These are phyloP conservation scores for Apium graveolens DNA, from an alignment of 129 eudicot species.

Conservation along the genomic window DNA sequence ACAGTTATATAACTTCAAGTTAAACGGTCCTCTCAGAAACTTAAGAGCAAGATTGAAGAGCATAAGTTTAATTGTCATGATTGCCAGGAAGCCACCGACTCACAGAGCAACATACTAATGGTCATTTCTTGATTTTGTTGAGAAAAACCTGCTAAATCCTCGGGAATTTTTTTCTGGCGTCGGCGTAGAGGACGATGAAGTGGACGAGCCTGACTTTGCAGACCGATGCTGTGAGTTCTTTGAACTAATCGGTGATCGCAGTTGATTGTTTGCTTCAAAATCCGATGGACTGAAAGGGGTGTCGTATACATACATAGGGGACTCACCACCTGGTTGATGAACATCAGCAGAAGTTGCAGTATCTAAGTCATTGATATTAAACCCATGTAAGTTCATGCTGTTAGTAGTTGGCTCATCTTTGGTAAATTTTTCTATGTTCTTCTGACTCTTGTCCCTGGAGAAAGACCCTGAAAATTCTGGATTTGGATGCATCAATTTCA, in stretches of 20 bases:
- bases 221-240: conserved; percentile 52
- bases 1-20: background rate
- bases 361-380: conserved; percentile 27
- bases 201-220: conserved; percentile 75
- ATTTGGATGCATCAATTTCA: conserved; percentile 68
- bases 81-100: background rate
- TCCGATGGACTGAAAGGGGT: conserved; percentile 46
- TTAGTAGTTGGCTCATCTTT: conserved; percentile 50
- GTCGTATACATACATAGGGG: conserved; percentile 41
- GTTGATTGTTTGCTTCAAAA: conserved; percentile 47
- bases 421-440: conserved; percentile 24
- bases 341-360: conserved; percentile 17
- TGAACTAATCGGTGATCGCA: conserved; percentile 52
- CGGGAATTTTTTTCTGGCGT: conserved; percentile 83
- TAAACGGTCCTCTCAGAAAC: background rate
- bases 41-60: background rate
- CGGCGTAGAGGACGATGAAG: conserved; percentile 58
- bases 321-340: conserved; percentile 48
- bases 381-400: conserved; percentile 32
- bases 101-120: conserved; percentile 14
- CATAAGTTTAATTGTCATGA: background rate
- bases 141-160: conserved; percentile 86
- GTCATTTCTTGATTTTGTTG: conserved; percentile 51
- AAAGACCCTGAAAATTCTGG: conserved; percentile 46
- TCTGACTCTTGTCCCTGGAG: conserved; percentile 23